phyloP scores from a whole-genome alignment of 805 yeast species.

The Blastobotrys mokoenaii region DNA sequence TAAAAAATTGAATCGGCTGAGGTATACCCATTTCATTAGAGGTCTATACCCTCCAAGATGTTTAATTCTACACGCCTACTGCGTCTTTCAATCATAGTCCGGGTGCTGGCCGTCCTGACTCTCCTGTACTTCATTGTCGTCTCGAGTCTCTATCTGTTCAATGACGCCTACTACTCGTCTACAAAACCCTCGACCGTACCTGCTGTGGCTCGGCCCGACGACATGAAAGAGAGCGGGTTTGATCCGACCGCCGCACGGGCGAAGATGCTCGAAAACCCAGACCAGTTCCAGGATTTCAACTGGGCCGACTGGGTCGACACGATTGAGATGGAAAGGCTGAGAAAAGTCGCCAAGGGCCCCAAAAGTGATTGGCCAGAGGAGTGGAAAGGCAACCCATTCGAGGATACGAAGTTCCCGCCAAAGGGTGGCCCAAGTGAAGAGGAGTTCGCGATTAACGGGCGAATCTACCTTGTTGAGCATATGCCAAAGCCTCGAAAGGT shows the following conservation, averaged over 20 bases:
- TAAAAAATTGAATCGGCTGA: too few species aligned
- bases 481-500: conserved; percentile 14
- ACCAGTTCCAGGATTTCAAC: conserved; percentile 11
- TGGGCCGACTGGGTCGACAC: conserved; percentile 27
- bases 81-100: conserved; percentile 10
- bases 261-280: conserved; percentile 4
- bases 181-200: background rate
- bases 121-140: conserved; percentile 11
- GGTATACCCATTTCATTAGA: too few species aligned
- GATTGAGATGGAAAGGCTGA: conserved; percentile 7
- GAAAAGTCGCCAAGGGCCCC: conserved; percentile 5
- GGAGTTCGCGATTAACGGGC: conserved; percentile 13
- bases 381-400: conserved; percentile 6
- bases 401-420: conserved; percentile 12
- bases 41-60: too few species aligned
- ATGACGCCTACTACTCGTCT: conserved; percentile 6
- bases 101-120: conserved; percentile 10
- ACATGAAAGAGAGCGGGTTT: conserved; percentile 5
- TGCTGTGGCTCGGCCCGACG: background rate
- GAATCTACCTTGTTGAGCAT: conserved; percentile 11
- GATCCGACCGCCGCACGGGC: conserved; percentile 8
- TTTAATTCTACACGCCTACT: too few species aligned
- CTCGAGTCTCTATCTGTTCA: conserved; percentile 10
- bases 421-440: conserved; percentile 8
- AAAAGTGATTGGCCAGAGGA: conserved; percentile 4